These are phyloP conservation scores for Parascedosporium putredinis DNA, from an alignment of 2,329 filamentous ascomycete genomes.

Conservation along the genomic window DNA sequence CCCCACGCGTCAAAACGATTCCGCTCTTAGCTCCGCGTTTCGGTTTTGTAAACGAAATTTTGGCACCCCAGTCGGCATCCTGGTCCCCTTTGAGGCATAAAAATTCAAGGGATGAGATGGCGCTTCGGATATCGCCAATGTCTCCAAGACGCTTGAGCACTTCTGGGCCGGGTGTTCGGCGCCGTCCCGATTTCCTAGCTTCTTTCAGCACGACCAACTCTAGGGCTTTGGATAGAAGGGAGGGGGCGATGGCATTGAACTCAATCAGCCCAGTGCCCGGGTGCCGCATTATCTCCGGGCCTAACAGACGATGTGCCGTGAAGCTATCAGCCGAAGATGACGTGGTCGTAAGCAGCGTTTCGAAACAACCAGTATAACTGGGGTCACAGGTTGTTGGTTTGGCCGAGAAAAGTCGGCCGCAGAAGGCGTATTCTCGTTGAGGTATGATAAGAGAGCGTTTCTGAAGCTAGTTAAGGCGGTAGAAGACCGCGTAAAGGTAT, in stretches of 20 bases:
- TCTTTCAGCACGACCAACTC: conserved; percentile 78
- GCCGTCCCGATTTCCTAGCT: conserved; percentile 64
- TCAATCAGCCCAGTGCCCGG: conserved; percentile 71
- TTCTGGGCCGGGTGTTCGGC: conserved; percentile 63
- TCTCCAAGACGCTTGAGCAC: conserved; percentile 74
- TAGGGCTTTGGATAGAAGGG: conserved; percentile 74
- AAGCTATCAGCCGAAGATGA: conserved; percentile 83
- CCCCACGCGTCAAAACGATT: conserved; percentile 59
- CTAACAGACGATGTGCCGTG: conserved; percentile 81
- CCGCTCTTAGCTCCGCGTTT: conserved; percentile 50
- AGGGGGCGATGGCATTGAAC: conserved; percentile 86
- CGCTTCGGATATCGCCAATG: conserved; percentile 83
- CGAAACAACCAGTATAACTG: conserved; percentile 87
- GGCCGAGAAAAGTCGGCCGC: conserved; percentile 35
- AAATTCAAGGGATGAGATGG: conserved; percentile 87
- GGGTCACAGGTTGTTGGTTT: conserved; percentile 43
- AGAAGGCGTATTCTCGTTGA: conserved; percentile 56
- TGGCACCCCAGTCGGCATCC: conserved; percentile 65
- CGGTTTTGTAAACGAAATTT: conserved; percentile 57
- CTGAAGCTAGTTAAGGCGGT: conserved; percentile 60
- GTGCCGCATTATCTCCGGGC: conserved; percentile 75
- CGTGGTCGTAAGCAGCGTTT: conserved; percentile 76
- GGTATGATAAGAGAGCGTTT: conserved; percentile 61
- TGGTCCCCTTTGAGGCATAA: conserved; percentile 74
- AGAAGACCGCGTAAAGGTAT: conserved; percentile 59